Base-by-base conservation (phyloP, 2,329 filamentous ascomycete genomes). In the Aspergillus aculeatinus region DNA sequence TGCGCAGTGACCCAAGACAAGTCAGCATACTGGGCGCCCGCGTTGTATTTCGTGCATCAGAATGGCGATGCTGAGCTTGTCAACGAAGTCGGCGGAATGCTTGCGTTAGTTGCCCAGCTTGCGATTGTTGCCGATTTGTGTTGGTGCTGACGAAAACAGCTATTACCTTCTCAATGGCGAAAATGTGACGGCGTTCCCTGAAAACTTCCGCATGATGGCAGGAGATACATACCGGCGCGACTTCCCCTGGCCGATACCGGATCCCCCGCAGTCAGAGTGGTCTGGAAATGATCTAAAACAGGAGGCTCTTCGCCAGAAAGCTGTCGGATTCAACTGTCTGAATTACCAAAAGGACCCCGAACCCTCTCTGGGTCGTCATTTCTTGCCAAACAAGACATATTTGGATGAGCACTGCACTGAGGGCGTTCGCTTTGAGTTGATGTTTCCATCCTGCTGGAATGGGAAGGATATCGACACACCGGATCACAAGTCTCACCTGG, bases 241-340 rank as follows among this genome's bases (percentile, higher is more conserved):
- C 70, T 96, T 90, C 77, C 85, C 85, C 11, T 83, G 87, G 58
- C 85, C 88, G 0, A 83, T 91, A 63, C 88, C 88, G 2, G 85
- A 86, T 67, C 80, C 85, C 44, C 83, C 85, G 25, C 91, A 92
- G 77, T 92, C 90, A 12, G 64, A 76, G 25, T 97, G 93, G 93
- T 72, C 76, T 4, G 77, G 74, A 2, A 79, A 86, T 5, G 85
- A 88, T 61, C 83, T 85, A 69, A 89, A 88, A 11, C 92, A 96
- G 79, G 75, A 77, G 16, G 85, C 87, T 55, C 84, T 97, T 42
- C 80, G 79, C 54, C 89, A 96, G 80, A 92, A 93, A 63, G 91
- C 93, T 10, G 69, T 97, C 29, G 94, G 95, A 3, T 96, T 96
- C 85, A 98, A 98, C 82, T 98, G 95, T 77, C 79, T 99, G 62